phyloP scores from a whole-genome alignment of 2,329 filamentous ascomycete genomes.

The Allantophomopsis lycopodina region DNA sequence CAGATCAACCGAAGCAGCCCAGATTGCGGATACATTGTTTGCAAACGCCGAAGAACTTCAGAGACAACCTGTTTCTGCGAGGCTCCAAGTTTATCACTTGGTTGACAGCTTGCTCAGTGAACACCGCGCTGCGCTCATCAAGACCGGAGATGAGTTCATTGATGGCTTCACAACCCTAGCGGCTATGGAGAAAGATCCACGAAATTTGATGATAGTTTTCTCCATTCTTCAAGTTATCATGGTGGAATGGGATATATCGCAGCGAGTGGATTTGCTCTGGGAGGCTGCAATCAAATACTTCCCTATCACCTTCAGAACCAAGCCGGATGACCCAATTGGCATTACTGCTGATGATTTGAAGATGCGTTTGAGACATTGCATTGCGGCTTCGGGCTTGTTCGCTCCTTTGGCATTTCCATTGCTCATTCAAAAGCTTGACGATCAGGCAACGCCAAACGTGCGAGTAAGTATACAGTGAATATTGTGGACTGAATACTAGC shows the following conservation, averaged over 20 bases:
- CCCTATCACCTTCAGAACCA: constrained; percentile 3
- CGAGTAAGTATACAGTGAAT: constrained; percentile 1
- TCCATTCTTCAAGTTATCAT: constrained; percentile 1
- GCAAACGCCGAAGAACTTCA: background rate
- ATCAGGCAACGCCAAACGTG: constrained; percentile 1
- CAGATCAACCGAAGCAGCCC: background rate
- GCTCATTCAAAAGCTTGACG: constrained; percentile 3
- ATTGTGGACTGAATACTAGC: too few relatives aligned
- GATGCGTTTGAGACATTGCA: constrained; percentile 1
- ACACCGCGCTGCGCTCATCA: background rate
- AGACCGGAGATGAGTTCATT: constrained; percentile 1
- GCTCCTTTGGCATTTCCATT: constrained; percentile 1
- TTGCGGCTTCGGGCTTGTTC: constrained; percentile 1
- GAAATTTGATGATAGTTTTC: constrained; percentile 2
- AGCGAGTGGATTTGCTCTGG: constrained; percentile 1
- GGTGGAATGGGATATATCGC: constrained; percentile 2
- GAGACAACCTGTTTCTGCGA: background rate
- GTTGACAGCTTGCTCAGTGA: background rate
- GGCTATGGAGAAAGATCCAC: constrained; percentile 1
- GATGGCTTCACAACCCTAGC: background rate
- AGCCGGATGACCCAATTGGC: background rate
- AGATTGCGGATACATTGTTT: background rate
- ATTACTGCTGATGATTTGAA: constrained; percentile 3
- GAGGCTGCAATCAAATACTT: constrained; percentile 2
- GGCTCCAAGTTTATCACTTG: constrained; percentile 2